These are phyloP conservation scores for Hibiscus trionum DNA, from an alignment of 345 rosid genomes.

Conservation along the genomic window DNA sequence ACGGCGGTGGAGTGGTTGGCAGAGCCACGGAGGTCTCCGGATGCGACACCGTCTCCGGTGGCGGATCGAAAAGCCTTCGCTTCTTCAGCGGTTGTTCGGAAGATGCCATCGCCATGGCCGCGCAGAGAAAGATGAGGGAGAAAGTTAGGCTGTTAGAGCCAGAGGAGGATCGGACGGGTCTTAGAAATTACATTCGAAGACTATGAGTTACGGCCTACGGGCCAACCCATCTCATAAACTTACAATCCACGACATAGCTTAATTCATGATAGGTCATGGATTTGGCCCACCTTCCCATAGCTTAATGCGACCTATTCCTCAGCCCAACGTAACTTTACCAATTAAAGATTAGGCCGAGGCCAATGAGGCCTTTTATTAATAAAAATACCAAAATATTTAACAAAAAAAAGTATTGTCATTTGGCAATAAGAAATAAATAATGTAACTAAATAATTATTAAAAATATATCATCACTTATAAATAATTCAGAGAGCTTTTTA, in stretches of 20 bases:
- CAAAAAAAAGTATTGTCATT: too few relatives aligned
- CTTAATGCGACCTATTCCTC: background rate
- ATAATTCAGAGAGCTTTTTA: too few relatives aligned
- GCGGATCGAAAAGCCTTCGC: constrained; percentile 61
- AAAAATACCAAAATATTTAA: too few relatives aligned
- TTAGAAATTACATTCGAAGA: background rate
- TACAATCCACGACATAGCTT: background rate
- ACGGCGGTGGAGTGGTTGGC: constrained; percentile 55
- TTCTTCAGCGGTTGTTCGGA: constrained; percentile 92
- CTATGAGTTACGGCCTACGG: background rate
- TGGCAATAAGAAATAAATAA: too few relatives aligned
- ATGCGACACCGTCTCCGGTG: constrained; percentile 22
- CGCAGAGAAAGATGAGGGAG: constrained; percentile 7
- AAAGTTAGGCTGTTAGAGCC: background rate
- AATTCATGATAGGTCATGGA: background rate
- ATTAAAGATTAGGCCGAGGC: constrained; percentile 44
- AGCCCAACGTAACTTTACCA: constrained; percentile 17
- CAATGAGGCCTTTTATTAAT: background rate
- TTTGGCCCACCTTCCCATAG: too few relatives aligned
- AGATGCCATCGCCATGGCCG: constrained; percentile 37
- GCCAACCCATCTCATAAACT: background rate
- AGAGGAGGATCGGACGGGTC: background rate
- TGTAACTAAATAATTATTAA: too few relatives aligned
- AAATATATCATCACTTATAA: too few relatives aligned
- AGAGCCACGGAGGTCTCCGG: constrained; percentile 23